Evolutionary conservation across 2,329 filamentous ascomycete genomes (phyloP), one percentile per base, ranked within the genome.

Genomic region (Penicillium sp.): DNA sequence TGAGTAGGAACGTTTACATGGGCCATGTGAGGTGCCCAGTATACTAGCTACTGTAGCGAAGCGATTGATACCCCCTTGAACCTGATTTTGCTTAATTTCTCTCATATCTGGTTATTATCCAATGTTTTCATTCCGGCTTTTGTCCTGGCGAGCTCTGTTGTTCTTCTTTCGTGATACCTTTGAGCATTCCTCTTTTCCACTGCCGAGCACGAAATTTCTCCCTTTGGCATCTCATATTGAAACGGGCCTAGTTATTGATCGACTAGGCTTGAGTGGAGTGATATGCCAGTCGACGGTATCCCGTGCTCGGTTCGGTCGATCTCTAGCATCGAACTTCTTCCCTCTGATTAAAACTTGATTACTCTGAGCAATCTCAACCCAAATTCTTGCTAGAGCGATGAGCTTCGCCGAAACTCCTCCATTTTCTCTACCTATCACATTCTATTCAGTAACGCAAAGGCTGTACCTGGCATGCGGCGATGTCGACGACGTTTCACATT

Each of bases 1-100:
- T 25, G 67, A 66, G 57, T 59, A 68, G 40, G 53, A 60, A 45
- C 67, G 59, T 55, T 66, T 48, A 60, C 7, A 35, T 51, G 30
- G n/a, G 55, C 37, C 14, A 37, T 14, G 33, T 38, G 13, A 35
- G 42, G 45, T 33, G 28, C 19, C n/a, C 26, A 35, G 40, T 55
- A 19, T 49, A 46, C 14, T 45, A 53, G 33, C 35, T 28, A 42
- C 19, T 28, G 14, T 28, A 40, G 26, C 30, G 55, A 55, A 49
- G 37, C 43, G 59, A 58, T 48, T 58, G 49, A 58, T 58, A 58
- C 49, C 59, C 59, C 33, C 35, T n/a, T 30, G 38, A 51, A 45
- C 35, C 19, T 37, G 51, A 48, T 42, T 56, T 40, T 46, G 42
- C 42, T 16, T 22, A 8, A 35, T 22, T 22, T 43, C 6, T n/a